Conservation (phyloP, 768 basidiomycete genomes). For the Leccinum broughii region DNA sequence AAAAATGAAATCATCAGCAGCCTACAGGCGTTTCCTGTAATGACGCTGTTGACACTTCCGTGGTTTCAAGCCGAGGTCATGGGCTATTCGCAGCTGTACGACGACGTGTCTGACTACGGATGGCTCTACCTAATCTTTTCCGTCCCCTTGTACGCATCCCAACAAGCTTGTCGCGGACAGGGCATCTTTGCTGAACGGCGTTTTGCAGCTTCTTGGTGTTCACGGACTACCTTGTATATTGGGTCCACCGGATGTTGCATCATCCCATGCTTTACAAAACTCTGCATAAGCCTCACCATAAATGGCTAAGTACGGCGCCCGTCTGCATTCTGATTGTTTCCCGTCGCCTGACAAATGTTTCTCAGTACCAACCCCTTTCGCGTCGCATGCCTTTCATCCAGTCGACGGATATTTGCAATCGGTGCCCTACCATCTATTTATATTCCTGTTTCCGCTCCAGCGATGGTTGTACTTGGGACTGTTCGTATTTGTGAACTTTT, state of each 20-base stretch:
- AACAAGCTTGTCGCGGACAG: not conserved
- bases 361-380: constrained; percentile 93
- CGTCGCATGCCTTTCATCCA: constrained; percentile 97
- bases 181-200: not conserved
- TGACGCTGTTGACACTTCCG: constrained; percentile 84
- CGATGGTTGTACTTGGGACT: constrained; percentile 79
- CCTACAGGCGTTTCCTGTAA: constrained; percentile 75
- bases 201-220: constrained; percentile 69
- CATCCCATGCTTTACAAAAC: constrained; percentile 83
- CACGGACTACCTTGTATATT: constrained; percentile 94
- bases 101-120: constrained; percentile 77
- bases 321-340: not conserved
- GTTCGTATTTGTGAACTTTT: constrained; percentile 91
- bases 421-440: constrained; percentile 91
- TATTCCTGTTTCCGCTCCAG: constrained; percentile 89
- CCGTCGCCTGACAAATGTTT: constrained; percentile 7
- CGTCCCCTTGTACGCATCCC: constrained; percentile 57
- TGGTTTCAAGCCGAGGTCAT: constrained; percentile 94
- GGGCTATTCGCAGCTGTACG: constrained; percentile 80
- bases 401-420: constrained; percentile 94
- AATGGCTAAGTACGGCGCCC: constrained; percentile 80
- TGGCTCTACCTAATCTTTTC: constrained; percentile 70
- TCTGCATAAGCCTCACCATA: constrained; percentile 98
- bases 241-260: constrained; percentile 93
- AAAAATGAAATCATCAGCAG: constrained; percentile 74